These are phyloP conservation scores for Rhizoclosmatium globosum DNA, from an alignment of 192 early-diverging fungal species.

Conservation along the genomic window DNA sequence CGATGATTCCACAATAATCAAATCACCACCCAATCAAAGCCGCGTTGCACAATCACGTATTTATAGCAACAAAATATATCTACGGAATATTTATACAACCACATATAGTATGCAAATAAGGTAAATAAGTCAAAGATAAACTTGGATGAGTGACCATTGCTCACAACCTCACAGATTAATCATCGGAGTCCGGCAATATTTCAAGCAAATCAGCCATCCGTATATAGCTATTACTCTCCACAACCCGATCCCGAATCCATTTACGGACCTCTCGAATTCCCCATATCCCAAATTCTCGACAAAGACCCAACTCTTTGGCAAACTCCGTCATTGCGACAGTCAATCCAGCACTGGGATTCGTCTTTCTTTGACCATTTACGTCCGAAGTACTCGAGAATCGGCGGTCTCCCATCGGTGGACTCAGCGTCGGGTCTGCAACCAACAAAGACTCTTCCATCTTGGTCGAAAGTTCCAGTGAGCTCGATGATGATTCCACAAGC, in stretches of 20 bases:
- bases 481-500: constrained; percentile 33
- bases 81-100: no score
- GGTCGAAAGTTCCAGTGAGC: constrained; percentile 7
- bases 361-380: not conserved
- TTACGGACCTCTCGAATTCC: constrained; percentile 37
- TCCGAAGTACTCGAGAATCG: constrained; percentile 24
- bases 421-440: not conserved
- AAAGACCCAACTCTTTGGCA: constrained; percentile 36
- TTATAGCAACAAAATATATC: no score
- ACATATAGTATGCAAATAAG: no score
- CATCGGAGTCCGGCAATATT: constrained; percentile 37
- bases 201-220: constrained; percentile 29
- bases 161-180: not conserved
- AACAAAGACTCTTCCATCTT: constrained; percentile 13
- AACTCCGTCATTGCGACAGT: constrained; percentile 46
- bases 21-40: no score
- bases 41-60: no score
- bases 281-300: constrained; percentile 42
- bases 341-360: constrained; percentile 10
- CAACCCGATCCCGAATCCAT: constrained; percentile 36
- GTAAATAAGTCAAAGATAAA: no score
- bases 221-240: constrained; percentile 34
- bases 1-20: no score
- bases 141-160: no score
- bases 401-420: constrained; percentile 7